Base-by-base conservation (phyloP, 2,329 filamentous ascomycete genomes). In the Fusarium liriodendri region DNA sequence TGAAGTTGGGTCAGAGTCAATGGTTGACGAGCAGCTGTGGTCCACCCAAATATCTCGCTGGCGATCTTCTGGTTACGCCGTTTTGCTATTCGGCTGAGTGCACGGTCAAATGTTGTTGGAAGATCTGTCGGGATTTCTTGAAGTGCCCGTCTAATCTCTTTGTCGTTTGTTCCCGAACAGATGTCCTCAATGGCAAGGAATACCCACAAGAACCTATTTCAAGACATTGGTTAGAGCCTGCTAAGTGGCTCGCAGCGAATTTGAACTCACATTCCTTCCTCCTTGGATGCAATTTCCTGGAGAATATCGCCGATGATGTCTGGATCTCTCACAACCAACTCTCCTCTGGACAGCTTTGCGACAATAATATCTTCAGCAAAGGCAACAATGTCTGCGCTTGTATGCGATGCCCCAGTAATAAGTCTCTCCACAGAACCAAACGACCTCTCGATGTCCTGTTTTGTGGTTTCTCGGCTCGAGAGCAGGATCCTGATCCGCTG, bases 161-260 rank as follows among this genome's bases (percentile, higher is more conserved):
- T 33, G n/a, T 74, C 73, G 4, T 13, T 58, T n/a, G 57, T 72
- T 0, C 42, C n/a, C 9, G 66, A 63, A 11, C 73, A 74, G 1
- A 76, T 50, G 9, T 72, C 74, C 20, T 75, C 64, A 1, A 76
- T 69, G 0, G 25, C 25, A 0, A 76, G 58, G 16, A 61, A 72
- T 1, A 35, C 70, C 74, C 73, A 75, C 0, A 75, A 6, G 6
- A 76, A 75, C 73, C 74, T 74, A 9, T 9, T 14, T 3, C 11
- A 11, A 6, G 0, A 1, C 5, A 2, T 6, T 40, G 1, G 20
- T 59, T 27, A 37, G 33, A 37, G 7, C 16, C 14, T 14, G 4
- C 0, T 9, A 27, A 52, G 10, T 5, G 14, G 5, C 5, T 2
- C 0, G 16, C 10, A 52, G 10, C 32, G 27, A 13, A 2, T 27